Percentiles rank a stretch among this genome's conserved stretches.
These are phyloP conservation scores for Colletotrichum destructivum DNA, from an alignment of 2,329 filamentous ascomycete genomes.

Conservation along the genomic window DNA sequence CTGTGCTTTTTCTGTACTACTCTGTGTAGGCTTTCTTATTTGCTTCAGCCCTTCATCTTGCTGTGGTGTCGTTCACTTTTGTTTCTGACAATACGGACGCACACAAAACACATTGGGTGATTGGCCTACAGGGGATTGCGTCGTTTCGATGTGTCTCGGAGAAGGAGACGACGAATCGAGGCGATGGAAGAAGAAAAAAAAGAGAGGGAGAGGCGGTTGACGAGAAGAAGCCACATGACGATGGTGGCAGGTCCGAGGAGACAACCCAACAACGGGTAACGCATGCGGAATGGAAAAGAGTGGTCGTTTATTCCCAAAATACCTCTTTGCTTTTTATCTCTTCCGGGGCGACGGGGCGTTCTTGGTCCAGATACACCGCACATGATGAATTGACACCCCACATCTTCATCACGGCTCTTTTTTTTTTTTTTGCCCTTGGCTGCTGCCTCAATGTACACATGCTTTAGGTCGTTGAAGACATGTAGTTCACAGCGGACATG, in stretches of 20 bases:
- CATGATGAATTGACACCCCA: slow-evolving; percentile 14
- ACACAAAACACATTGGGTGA: background rate
- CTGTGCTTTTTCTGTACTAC: slow-evolving; percentile 9
- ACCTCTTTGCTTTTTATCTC: slow-evolving; percentile 3
- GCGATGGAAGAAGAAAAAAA: background rate
- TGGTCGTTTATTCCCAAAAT: background rate
- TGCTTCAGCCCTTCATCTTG: background rate
- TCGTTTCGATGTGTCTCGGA: background rate
- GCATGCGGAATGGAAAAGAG: background rate
- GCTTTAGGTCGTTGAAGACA: too few relatives aligned
- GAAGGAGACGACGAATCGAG: background rate
- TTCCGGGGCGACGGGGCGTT: slow-evolving; percentile 11
- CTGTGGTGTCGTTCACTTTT: background rate
- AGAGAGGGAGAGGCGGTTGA: background rate
- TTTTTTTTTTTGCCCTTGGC: background rate
- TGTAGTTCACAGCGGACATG: background rate
- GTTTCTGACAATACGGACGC: background rate
- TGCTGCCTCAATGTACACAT: background rate
- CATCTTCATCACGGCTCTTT: slow-evolving; percentile 5
- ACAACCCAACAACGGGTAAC: background rate
- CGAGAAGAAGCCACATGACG: slow-evolving; percentile 10
- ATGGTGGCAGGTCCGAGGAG: slow-evolving; percentile 31
- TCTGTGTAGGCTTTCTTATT: background rate
- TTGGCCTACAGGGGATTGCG: slow-evolving; percentile 1
- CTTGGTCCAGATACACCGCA: slow-evolving; percentile 6